phyloP scores from a whole-genome alignment of 2,329 filamentous ascomycete species.

The Scopulariopsis brevicaulis region DNA sequence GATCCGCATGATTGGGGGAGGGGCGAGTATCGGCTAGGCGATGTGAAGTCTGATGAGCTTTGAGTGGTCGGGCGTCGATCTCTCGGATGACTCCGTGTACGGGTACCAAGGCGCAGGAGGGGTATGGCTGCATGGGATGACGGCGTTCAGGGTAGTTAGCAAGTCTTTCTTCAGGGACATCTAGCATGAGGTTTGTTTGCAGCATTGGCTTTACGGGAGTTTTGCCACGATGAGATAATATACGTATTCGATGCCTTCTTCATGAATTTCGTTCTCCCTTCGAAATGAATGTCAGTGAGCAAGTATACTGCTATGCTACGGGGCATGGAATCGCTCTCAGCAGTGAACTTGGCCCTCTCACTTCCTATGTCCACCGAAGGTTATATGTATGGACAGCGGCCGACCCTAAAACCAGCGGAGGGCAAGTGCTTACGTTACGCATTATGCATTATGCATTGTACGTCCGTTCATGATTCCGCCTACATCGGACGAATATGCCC shows the following conservation, averaged over 20 bases:
- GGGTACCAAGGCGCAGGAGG: neutral
- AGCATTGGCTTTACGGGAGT: neutral
- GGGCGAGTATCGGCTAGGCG: conserved; percentile 29
- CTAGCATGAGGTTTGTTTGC: neutral
- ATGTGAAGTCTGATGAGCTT: conserved; percentile 22
- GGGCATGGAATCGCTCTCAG: too few species aligned
- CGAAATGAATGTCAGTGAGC: too few species aligned
- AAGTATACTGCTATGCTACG: too few species aligned
- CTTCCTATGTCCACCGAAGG: too few species aligned
- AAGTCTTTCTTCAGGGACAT: neutral
- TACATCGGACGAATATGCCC: too few species aligned
- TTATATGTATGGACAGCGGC: too few species aligned
- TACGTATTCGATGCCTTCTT: neutral
- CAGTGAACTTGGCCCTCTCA: too few species aligned
- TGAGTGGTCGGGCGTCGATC: conserved; percentile 11
- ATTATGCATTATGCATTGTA: too few species aligned
- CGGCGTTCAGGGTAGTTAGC: neutral
- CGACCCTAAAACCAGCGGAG: too few species aligned
- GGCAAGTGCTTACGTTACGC: too few species aligned
- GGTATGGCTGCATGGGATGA: neutral
- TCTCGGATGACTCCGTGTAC: neutral
- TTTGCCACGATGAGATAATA: neutral
- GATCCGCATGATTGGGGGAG: conserved; percentile 58
- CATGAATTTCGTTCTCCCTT: neutral
- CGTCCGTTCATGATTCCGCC: too few species aligned